Conservation (phyloP, 2,329 filamentous ascomycete species). For the Rhynchosporium agropyri region DNA sequence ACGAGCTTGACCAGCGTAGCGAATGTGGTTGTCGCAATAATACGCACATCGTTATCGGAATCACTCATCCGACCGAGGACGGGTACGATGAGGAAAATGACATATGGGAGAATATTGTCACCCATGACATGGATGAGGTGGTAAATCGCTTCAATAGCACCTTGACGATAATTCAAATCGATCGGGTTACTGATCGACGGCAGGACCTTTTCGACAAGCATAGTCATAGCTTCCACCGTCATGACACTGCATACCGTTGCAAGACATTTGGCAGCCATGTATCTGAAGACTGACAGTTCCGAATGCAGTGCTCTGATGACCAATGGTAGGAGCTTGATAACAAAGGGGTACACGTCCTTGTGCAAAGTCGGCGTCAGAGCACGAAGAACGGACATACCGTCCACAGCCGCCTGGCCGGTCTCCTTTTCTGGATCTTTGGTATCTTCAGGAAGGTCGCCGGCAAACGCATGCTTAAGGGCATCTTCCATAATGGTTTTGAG, state of each 20-base stretch:
- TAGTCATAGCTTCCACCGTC: constrained; percentile 92
- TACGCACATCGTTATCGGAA: constrained; percentile 90
- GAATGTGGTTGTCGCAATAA: constrained; percentile 95
- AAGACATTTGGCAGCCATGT: constrained; percentile 95
- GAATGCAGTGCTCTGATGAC: constrained; percentile 88
- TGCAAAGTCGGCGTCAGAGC: constrained; percentile 92
- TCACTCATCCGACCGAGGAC: constrained; percentile 98
- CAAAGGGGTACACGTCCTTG: constrained; percentile 71
- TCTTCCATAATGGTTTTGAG: constrained; percentile 79
- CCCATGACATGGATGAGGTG: constrained; percentile 99
- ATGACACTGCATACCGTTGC: constrained; percentile 98
- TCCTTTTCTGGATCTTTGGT: constrained; percentile 73
- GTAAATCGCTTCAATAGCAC: constrained; percentile 92
- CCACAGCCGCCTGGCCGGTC: constrained; percentile 89
- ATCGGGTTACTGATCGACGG: constrained; percentile 89
- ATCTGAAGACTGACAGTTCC: constrained; percentile 86
- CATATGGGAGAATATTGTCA: constrained; percentile 91
- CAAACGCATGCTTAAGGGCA: constrained; percentile 75
- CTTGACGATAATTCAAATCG: constrained; percentile 87
- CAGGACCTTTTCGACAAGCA: constrained; percentile 88
- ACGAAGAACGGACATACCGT: constrained; percentile 89
- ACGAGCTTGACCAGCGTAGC: constrained; percentile 96
- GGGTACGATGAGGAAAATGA: constrained; percentile 97
- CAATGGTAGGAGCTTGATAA: constrained; percentile 80
- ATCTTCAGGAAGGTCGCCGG: constrained; percentile 69